These are phyloP conservation scores for Paraphaeosphaeria minitans DNA, from an alignment of 2,329 filamentous ascomycete species.

Conservation along the genomic window DNA sequence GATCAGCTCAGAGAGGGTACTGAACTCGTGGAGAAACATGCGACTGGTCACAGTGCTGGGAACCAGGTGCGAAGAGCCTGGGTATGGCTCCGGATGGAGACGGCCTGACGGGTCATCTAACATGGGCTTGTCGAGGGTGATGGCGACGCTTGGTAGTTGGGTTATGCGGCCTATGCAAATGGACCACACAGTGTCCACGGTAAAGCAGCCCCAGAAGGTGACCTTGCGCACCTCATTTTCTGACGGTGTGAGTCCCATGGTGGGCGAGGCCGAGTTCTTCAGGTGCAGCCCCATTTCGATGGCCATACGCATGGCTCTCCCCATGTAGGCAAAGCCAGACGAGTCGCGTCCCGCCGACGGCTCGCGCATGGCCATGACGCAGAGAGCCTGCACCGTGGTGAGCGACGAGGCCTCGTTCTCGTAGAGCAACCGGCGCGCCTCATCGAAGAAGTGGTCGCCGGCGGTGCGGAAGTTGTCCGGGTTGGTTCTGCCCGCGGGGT, in stretches of 20 bases:
- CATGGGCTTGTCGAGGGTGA: constrained; percentile 54
- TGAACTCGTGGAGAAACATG: constrained; percentile 60
- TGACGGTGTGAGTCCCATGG: constrained; percentile 40
- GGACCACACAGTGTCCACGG: constrained; percentile 55
- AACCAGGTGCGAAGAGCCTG: constrained; percentile 16
- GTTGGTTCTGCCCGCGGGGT: constrained; percentile 66
- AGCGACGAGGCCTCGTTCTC: constrained; percentile 64
- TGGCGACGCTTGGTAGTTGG: constrained; percentile 55
- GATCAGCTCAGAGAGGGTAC: constrained; percentile 73
- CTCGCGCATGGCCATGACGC: constrained; percentile 77
- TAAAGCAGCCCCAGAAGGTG: constrained; percentile 61
- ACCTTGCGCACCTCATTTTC: constrained; percentile 57
- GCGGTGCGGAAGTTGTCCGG: constrained; percentile 67
- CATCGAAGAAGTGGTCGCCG: constrained; percentile 76
- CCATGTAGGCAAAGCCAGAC: constrained; percentile 73
- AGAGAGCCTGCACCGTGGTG: constrained; percentile 75
- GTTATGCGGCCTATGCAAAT: constrained; percentile 55
- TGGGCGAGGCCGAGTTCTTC: constrained; percentile 40
- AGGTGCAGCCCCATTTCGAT: constrained; percentile 73
- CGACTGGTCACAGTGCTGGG: constrained; percentile 31
- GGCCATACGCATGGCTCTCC: constrained; percentile 73
- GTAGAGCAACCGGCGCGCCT: constrained; percentile 66
- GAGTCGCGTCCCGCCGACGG: constrained; percentile 74
- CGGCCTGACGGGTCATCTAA: constrained; percentile 66
- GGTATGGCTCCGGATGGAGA: constrained; percentile 52